A percentile compares a stretch with the other conserved stretches of the same genome.
phyloP scores from a whole-genome alignment of 106 monocot genomes.

The Phalaenopsis equestris region DNA sequence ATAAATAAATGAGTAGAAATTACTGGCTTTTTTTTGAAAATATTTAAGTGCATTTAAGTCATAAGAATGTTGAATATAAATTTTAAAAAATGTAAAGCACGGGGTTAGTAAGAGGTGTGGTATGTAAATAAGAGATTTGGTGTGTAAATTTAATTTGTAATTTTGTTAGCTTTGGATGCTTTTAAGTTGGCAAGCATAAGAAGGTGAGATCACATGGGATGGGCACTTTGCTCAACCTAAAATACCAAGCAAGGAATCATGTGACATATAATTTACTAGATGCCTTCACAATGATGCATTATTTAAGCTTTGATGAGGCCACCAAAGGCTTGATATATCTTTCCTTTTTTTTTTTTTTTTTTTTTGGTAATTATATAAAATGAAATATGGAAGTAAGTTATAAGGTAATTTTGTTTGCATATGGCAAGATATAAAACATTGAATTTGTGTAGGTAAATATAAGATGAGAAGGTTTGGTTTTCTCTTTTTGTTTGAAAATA shows the following conservation, averaged over 20 bases:
- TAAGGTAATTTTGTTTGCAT: not conserved
- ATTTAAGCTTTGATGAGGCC: not conserved
- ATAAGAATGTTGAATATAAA: no score
- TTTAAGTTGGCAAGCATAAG: not conserved
- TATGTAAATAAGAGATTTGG: no score
- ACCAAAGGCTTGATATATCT: not conserved
- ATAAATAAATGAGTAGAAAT: no score
- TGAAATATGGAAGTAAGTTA: not conserved
- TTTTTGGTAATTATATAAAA: not conserved
- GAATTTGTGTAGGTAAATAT: not conserved
- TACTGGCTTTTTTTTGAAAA: no score
- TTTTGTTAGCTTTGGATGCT: no score
- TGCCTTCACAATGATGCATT: not conserved
- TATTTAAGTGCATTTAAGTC: no score
- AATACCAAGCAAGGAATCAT: constrained; percentile 3
- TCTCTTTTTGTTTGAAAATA: not conserved
- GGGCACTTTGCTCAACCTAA: not conserved
- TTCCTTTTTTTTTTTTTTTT: not conserved
- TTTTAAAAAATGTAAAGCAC: no score
- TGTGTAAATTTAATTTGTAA: no score
- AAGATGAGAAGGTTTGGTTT: not conserved
- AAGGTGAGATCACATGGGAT: constrained; percentile 4
- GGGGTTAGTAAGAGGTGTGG: no score
- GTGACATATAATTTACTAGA: not conserved
- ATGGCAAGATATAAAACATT: not conserved